Evolutionary conservation across 139 green algal genomes (phyloP), one percentile per base, ranked within the genome.

Genomic region (Coelastrella sp.): DNA sequence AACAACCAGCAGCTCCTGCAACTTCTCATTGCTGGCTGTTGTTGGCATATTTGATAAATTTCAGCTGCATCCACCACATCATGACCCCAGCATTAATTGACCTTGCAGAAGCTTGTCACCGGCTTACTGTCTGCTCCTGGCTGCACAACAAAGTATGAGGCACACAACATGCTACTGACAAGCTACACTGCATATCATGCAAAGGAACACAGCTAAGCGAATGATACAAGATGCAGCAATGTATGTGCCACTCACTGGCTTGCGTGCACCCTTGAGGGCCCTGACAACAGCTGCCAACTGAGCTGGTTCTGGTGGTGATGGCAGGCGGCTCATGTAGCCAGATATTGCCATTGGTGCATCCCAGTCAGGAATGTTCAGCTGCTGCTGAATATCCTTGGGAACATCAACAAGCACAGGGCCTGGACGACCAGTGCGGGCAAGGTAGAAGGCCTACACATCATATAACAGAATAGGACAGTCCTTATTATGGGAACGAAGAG

Each of bases 351-450:
- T 86, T 35, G 81, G 69, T 4, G 71, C 79, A 48, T 95, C 89
- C 95, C 95, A 99, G 87, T 98, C 92, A 11, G 98, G 97, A 48
- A 98, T 89, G 3, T 86, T 89, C 91, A 99, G 92, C 91, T 95
- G 92, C 93, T 99, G 98, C 93, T 99, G 98, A 23, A 99, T 90
- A 85, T 99, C 98, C 92, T 99, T 99, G 73, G 98, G 98, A 21
- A 99, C 93, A 85, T 99, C 98, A 7, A 99, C 92, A 79, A 99
- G 94, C 72, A 99, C 96, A 6, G 96, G 96, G 50, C 96, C 96
- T 13, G 98, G 98, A 38, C 98, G 88, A 57, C 98, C 98, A 30
- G 95, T 96, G 63, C 92, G 59, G 0, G 77, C 77, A 23, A 84
- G 77, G 60, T 84, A 84, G 27, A 84, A 84, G 38, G 77, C 75